Conservation (phyloP, 2,329 filamentous ascomycete genomes). For the Mariannaea elegans region DNA sequence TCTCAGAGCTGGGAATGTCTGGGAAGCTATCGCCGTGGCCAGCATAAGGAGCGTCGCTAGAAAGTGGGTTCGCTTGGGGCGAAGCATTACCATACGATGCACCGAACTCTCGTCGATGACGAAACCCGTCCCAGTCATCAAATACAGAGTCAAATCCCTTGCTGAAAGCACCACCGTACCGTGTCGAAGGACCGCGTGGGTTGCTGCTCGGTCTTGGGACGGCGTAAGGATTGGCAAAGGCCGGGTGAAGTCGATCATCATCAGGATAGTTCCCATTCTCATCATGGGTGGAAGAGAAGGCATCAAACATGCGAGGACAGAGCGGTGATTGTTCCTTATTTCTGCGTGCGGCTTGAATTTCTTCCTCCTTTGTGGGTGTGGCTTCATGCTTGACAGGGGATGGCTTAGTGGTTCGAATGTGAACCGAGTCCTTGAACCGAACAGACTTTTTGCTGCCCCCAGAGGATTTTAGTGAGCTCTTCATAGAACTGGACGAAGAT, state of each 20-base stretch:
- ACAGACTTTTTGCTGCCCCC: conserved; percentile 39
- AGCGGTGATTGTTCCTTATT: background rate
- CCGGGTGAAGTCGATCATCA: conserved; percentile 6
- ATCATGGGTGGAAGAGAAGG: background rate
- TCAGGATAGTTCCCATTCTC: background rate
- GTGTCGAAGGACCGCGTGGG: background rate
- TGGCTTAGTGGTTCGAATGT: conserved; percentile 27
- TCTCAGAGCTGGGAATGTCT: conserved; percentile 27
- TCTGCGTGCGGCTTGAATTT: too few relatives aligned
- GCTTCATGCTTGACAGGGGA: conserved; percentile 20
- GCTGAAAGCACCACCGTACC: conserved; percentile 33
- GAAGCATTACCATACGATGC: background rate
- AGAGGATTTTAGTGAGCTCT: conserved; percentile 34
- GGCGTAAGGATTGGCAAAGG: conserved; percentile 2
- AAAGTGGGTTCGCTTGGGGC: background rate
- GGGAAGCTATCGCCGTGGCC: conserved; percentile 19
- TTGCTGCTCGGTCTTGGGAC: background rate
- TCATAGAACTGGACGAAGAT: conserved; percentile 26
- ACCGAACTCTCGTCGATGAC: background rate
- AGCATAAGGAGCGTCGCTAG: background rate
- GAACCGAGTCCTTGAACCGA: conserved; percentile 35
- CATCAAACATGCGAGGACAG: background rate
- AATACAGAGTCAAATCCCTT: conserved; percentile 24
- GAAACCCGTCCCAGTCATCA: conserved; percentile 23
- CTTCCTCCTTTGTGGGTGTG: too few relatives aligned